Evolutionary conservation across 306 rosid species (phyloP), one percentile per base, ranked within the genome.

Genomic region (Cicer cuneatum): DNA sequence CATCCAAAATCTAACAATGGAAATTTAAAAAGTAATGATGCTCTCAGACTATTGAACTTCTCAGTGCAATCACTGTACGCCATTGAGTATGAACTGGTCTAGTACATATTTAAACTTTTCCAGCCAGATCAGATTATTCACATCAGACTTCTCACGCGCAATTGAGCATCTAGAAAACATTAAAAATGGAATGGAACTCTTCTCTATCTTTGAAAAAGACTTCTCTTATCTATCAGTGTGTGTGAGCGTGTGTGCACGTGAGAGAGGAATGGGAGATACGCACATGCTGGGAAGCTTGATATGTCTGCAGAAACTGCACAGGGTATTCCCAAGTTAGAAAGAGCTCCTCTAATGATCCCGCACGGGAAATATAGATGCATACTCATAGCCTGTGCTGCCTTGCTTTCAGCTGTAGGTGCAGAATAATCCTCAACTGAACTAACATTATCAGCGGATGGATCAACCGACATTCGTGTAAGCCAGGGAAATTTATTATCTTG

Each of bases 341-440:
- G 97, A 80, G 97, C 99, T 16, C 99, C 97, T 71, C 97, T 87
- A 59, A 94, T 94, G 82, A 94, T 87, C 79, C 99, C 99, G 4
- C 99, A 94, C 0, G 99, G 97, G 80, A 92, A 94, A 80, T 94
- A 90, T 7, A 94, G 88, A 86, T 92, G 94, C 99, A 92, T 94
- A 82, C 91, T 94, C 81, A 87, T 88, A 19, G 88, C 86, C 57
- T 87, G 90, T 51, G 89, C 75, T 2, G 85, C 89, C 88, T 85
- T 89, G 81, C 6, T 92, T 81, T 90, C 97, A 58, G 81, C 78
- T 7, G 83, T 42, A 47, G 79, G 86, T 12, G 73, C 78, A 21
- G 92, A 69, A 78, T 66, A 83, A 69, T 90, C 96, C 54, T 84
- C 89, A 61, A 84, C 57, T 12, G 79, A 59, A 60, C 57, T 78